These are phyloP conservation scores for Plenodomus biglobosus DNA, from an alignment of 2,329 filamentous ascomycete species.

Conservation along the genomic window DNA sequence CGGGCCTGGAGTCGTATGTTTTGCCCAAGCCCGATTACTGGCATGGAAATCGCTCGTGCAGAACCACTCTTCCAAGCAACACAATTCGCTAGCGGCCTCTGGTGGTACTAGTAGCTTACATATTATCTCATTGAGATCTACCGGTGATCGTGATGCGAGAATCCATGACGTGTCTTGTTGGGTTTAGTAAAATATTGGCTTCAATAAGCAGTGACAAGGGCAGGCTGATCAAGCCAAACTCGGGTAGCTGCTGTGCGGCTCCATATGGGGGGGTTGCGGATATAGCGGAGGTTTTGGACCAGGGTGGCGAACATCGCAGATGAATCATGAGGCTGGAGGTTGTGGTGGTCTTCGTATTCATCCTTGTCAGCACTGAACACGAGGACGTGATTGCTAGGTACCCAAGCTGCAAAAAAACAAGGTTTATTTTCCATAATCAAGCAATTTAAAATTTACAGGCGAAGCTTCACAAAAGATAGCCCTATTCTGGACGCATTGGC, in stretches of 20 bases:
- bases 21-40: not conserved
- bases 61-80: not conserved
- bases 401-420: too few species aligned
- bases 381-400: not conserved
- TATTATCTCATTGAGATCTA: not conserved
- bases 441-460: too few species aligned
- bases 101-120: not conserved
- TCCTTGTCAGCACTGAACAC: not conserved
- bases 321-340: not conserved
- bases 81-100: not conserved
- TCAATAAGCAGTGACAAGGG: not conserved
- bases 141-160: not conserved
- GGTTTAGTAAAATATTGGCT: not conserved
- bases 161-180: not conserved
- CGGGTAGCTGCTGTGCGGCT: not conserved
- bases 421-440: too few species aligned
- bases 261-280: not conserved
- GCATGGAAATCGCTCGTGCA: not conserved
- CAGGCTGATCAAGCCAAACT: not conserved
- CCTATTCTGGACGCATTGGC: too few species aligned
- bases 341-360: not conserved
- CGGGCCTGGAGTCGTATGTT: not conserved
- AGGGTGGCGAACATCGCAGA: not conserved
- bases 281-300: not conserved
- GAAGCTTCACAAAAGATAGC: too few species aligned